A percentile compares a stretch with the other conserved stretches of the same genome.
Conservation (phyloP, 2,329 filamentous ascomycete genomes). For the Fusarium sarcochroum region DNA sequence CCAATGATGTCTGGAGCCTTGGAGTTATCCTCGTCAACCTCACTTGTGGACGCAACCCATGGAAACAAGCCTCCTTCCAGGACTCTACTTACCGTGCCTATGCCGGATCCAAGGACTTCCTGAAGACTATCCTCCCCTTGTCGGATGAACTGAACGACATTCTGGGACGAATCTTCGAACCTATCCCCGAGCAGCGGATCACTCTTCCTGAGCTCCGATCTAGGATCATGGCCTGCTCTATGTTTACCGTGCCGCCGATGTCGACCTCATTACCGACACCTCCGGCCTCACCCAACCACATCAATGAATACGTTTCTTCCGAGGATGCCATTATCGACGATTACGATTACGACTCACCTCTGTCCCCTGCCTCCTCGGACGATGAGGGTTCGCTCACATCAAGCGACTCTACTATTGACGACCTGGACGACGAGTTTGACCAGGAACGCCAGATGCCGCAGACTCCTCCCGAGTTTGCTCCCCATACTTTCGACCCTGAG, state of each 20-base stretch:
- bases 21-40: conserved; percentile 98
- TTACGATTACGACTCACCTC: conserved; percentile 61
- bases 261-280: conserved; percentile 56
- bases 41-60: conserved; percentile 97
- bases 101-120: conserved; percentile 85
- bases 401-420: conserved; percentile 67
- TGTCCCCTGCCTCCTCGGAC: conserved; percentile 68
- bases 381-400: conserved; percentile 70
- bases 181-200: conserved; percentile 86
- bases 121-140: conserved; percentile 92
- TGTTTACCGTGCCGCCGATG: conserved; percentile 72
- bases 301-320: conserved; percentile 62
- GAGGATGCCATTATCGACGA: conserved; percentile 62
- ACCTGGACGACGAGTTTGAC: conserved; percentile 64
- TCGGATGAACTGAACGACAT: conserved; percentile 92
- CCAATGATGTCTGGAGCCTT: conserved; percentile 98
- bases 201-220: conserved; percentile 83
- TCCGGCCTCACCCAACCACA: conserved; percentile 60
- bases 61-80: conserved; percentile 95
- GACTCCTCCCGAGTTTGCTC: conserved; percentile 57
- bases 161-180: conserved; percentile 87
- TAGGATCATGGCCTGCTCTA: conserved; percentile 81
- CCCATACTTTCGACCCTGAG: conserved; percentile 63
- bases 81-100: conserved; percentile 96
- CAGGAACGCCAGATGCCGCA: conserved; percentile 59